These are phyloP conservation scores for Eremothecium cymbalariae DNA, from an alignment of 1,139 yeast species.

Conservation along the genomic window DNA sequence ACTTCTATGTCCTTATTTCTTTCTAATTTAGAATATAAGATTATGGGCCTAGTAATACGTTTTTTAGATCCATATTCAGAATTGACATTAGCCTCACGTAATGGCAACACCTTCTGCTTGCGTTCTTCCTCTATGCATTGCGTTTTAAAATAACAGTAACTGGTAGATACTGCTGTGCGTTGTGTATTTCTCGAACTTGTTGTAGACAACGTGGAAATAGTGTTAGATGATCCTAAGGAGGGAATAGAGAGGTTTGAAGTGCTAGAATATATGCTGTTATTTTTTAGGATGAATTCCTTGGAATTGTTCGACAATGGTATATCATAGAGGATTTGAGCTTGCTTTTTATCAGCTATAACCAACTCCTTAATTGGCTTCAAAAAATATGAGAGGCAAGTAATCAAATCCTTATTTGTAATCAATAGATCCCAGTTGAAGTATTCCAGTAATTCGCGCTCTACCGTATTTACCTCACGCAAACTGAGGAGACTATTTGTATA, in stretches of 20 bases:
- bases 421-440: conserved; percentile 78
- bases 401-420: conserved; percentile 61
- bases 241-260: conserved; percentile 23
- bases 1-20: background rate
- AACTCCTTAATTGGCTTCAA: conserved; percentile 56
- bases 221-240: conserved; percentile 23
- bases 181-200: conserved; percentile 11
- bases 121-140: conserved; percentile 2
- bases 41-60: conserved; percentile 5
- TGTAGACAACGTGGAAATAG: conserved; percentile 22
- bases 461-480: conserved; percentile 75
- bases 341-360: conserved; percentile 11
- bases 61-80: background rate
- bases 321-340: conserved; percentile 17
- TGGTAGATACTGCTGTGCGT: conserved; percentile 3
- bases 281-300: conserved; percentile 8
- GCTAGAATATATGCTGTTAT: conserved; percentile 15
- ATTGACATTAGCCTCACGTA: background rate
- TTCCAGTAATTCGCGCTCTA: conserved; percentile 78
- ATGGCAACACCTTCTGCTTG: background rate
- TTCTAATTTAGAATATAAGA: conserved; percentile 3
- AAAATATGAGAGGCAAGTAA: conserved; percentile 64
- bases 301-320: conserved; percentile 15
- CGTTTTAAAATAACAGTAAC: background rate
- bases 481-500: conserved; percentile 79